Conservation (phyloP, 148 eudicot species). For the Chenopodium album region DNA sequence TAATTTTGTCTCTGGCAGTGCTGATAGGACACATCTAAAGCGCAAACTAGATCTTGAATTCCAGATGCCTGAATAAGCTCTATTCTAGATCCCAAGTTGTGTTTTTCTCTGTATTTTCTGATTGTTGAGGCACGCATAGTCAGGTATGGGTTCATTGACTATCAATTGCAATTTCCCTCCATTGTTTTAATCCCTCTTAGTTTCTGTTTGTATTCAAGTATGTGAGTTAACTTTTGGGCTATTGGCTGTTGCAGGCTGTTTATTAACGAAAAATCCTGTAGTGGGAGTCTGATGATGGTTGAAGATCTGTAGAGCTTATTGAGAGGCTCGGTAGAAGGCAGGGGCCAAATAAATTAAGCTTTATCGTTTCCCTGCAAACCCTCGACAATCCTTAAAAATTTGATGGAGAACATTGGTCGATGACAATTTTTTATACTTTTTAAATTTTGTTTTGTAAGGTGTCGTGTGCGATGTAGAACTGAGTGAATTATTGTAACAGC, state of each 20-base stretch:
- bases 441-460: neutral
- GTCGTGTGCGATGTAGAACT: neutral
- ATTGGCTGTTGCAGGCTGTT: neutral
- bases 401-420: neutral
- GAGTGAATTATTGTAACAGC: neutral
- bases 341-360: too few species aligned
- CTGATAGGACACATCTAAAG: slow-evolving; percentile 90
- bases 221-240: neutral
- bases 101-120: neutral
- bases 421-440: neutral
- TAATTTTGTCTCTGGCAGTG: slow-evolving; percentile 46
- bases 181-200: too few species aligned
- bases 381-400: neutral
- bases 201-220: too few species aligned
- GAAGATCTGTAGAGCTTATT: neutral
- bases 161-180: neutral
- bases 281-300: neutral
- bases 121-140: neutral
- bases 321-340: neutral
- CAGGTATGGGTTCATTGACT: neutral
- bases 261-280: neutral
- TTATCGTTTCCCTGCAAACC: neutral
- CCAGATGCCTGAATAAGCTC: slow-evolving; percentile 64
- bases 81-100: neutral
- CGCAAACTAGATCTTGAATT: slow-evolving; percentile 93